Percentiles rank a stretch among this genome's conserved stretches.
phyloP scores from a whole-genome alignment of 2,329 filamentous ascomycete species.

The Calonectria montana region DNA sequence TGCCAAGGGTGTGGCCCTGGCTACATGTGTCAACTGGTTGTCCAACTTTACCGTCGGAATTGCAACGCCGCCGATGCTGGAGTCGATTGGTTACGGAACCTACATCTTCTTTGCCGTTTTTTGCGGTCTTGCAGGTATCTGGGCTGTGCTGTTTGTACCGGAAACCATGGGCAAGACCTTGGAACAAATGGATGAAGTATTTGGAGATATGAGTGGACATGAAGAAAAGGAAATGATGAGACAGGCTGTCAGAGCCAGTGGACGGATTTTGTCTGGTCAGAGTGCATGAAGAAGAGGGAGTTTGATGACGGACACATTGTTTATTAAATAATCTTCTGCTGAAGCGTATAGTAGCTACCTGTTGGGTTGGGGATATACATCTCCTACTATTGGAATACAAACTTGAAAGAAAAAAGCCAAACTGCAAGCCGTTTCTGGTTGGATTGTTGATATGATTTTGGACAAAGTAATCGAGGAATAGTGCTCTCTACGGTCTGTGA shows the following conservation, averaged over 20 bases:
- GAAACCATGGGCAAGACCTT: neutral
- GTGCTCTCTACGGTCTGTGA: no score
- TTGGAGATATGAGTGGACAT: neutral
- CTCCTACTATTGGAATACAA: no score
- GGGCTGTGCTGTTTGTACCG: neutral
- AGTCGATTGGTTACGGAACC: neutral
- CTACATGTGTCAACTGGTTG: slow-evolving; percentile 52
- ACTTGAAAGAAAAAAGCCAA: neutral
- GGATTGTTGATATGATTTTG: no score
- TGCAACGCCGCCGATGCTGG: neutral
- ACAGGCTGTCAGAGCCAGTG: neutral
- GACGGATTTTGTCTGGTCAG: neutral
- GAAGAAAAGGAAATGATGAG: neutral
- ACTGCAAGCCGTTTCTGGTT: no score
- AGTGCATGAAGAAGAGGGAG: neutral
- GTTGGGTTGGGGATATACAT: neutral
- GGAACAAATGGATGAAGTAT: slow-evolving; percentile 2
- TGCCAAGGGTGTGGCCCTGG: slow-evolving; percentile 52
- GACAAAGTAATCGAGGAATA: no score
- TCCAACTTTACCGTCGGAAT: slow-evolving; percentile 43
- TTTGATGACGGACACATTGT: neutral
- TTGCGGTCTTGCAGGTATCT: neutral
- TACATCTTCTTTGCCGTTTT: slow-evolving; percentile 1
- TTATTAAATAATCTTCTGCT: neutral
- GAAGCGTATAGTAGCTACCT: neutral